Percentiles rank a stretch among this genome's conserved stretches.
These are phyloP conservation scores for Jatropha curcas DNA, from an alignment of 345 rosid genomes.

Conservation along the genomic window DNA sequence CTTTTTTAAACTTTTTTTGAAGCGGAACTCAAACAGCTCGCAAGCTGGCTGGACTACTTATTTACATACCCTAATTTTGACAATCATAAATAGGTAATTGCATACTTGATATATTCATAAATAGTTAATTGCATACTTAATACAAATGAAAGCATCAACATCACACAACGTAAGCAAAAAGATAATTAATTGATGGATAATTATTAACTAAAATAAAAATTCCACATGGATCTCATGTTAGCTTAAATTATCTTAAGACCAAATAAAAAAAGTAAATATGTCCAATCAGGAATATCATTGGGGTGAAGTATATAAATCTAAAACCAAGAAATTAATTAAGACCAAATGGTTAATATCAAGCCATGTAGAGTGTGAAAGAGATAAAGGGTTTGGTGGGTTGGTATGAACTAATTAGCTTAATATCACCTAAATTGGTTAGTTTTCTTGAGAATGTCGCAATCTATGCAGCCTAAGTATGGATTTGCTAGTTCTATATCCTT, in stretches of 20 bases:
- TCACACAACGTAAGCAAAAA: neutral
- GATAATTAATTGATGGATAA: neutral
- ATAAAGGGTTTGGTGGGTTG: conserved; percentile 13
- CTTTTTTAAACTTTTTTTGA: too few relatives aligned
- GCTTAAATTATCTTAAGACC: neutral
- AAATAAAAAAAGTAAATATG: neutral
- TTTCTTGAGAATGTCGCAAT: neutral
- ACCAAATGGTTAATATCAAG: too few relatives aligned
- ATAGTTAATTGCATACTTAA: neutral
- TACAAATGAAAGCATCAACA: neutral
- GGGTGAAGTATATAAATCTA: neutral
- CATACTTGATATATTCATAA: too few relatives aligned
- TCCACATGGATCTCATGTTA: conserved; percentile 4
- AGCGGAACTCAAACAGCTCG: too few relatives aligned
- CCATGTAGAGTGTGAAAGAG: conserved; percentile 19
- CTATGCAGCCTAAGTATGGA: too few relatives aligned
- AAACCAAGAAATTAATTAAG: neutral
- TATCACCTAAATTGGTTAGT: conserved; percentile 9
- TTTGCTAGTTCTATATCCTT: too few relatives aligned
- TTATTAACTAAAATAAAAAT: neutral
- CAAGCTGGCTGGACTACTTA: too few relatives aligned
- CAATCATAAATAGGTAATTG: too few relatives aligned
- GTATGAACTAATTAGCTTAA: neutral
- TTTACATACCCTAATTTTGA: too few relatives aligned
- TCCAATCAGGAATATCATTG: neutral